These are phyloP conservation scores for Chaetomium tenue DNA, from an alignment of 495 filamentous ascomycete genomes.

Conservation along the genomic window DNA sequence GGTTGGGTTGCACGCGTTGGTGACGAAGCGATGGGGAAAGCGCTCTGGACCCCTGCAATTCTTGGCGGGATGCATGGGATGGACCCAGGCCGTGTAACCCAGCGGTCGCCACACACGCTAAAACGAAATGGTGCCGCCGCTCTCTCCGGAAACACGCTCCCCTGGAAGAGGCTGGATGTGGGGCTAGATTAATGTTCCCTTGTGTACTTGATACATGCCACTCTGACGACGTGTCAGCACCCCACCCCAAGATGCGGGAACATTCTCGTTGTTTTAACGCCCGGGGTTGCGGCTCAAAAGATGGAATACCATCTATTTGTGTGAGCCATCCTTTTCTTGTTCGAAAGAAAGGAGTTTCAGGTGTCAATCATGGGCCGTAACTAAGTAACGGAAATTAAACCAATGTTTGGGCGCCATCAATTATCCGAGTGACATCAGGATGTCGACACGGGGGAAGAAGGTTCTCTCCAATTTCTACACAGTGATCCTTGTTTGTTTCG, in stretches of 20 bases:
- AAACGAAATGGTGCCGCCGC: constrained; percentile 37
- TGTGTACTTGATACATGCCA: not conserved
- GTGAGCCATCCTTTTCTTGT: too few relatives aligned
- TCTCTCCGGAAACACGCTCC: constrained; percentile 37
- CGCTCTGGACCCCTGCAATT: constrained; percentile 24
- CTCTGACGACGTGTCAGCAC: constrained; percentile 1
- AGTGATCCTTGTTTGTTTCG: too few relatives aligned
- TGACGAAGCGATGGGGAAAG: constrained; percentile 30
- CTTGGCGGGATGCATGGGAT: constrained; percentile 32
- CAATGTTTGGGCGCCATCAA: too few relatives aligned
- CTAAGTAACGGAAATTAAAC: too few relatives aligned
- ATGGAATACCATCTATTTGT: too few relatives aligned
- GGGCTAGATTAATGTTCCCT: constrained; percentile 4
- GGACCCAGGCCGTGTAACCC: constrained; percentile 19
- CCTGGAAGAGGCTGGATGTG: constrained; percentile 27
- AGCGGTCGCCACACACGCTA: constrained; percentile 34
- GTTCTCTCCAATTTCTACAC: too few relatives aligned
- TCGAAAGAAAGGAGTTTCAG: too few relatives aligned
- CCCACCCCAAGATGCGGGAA: not conserved
- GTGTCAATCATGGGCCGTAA: too few relatives aligned
- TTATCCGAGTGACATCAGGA: too few relatives aligned
- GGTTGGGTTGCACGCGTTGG: constrained; percentile 18
- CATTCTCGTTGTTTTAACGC: not conserved
- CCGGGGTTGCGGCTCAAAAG: not conserved
- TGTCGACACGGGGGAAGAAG: too few relatives aligned